Percentiles rank a stretch among this genome's conserved stretches.
These are phyloP conservation scores for Clonostachys solani DNA, from an alignment of 2,329 filamentous ascomycete genomes.

Conservation along the genomic window DNA sequence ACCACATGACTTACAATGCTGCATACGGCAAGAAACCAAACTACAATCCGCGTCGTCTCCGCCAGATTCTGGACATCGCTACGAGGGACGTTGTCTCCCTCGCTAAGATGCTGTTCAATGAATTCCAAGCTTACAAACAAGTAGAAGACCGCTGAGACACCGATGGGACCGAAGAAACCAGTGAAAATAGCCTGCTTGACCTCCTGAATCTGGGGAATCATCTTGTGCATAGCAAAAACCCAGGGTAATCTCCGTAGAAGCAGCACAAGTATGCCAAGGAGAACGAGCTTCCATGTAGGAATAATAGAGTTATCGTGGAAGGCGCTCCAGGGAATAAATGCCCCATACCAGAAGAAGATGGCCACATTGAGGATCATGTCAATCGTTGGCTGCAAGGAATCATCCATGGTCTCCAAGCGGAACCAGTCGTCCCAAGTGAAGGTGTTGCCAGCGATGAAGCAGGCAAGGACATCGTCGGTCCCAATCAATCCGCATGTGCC, in stretches of 20 bases:
- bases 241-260: conserved; percentile 74
- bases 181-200: conserved; percentile 76
- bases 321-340: conserved; percentile 73
- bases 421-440: conserved; percentile 98
- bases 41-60: conserved; percentile 66
- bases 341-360: conserved; percentile 89
- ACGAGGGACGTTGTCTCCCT: conserved; percentile 54
- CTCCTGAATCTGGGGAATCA: conserved; percentile 76
- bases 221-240: conserved; percentile 66
- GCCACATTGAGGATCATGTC: conserved; percentile 90
- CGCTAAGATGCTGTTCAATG: conserved; percentile 43
- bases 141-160: conserved; percentile 88
- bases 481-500: conserved; percentile 85
- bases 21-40: conserved; percentile 84
- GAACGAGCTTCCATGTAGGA: conserved; percentile 67
- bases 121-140: conserved; percentile 79
- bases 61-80: conserved; percentile 61
- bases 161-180: conserved; percentile 90
- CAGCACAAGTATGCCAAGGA: conserved; percentile 71
- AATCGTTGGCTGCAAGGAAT: conserved; percentile 89
- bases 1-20: conserved; percentile 61
- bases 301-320: conserved; percentile 67
- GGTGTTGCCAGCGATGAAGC: conserved; percentile 85
- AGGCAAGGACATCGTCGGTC: conserved; percentile 85
- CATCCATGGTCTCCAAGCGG: conserved; percentile 80